Base-by-base conservation (phyloP, 2,329 filamentous ascomycete genomes). In the Pseudopithomyces maydicus region DNA sequence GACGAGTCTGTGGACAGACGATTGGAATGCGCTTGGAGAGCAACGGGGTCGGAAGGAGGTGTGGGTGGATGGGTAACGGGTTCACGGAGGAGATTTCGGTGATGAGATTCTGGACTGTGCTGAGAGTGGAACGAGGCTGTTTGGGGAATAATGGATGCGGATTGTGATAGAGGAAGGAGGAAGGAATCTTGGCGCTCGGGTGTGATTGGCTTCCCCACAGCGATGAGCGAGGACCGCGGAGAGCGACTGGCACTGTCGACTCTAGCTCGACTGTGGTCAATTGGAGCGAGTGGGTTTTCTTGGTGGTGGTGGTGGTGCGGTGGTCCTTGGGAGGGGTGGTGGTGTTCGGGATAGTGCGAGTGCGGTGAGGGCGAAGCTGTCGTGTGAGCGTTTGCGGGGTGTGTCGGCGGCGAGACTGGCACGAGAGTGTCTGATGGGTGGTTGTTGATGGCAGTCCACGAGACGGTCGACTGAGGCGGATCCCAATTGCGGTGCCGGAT, bases 371-470 rank as follows among this genome's bases (percentile, higher is more conserved):
- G 22, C 17, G 20, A 19, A 22, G 22, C 12, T 11, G 32, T 22
- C 17, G 14, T 1, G 15, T 41, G 33, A 12, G 23, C 15, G 26
- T 43, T 22, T 42, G 48, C n/a, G 26, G 20, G 23, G 14, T 15
- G 23, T 19, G 38, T 14, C 15, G n/a, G 26, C 33, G 48, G 38
- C 42, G 48, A 42, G 23, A 29, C 35, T 17, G 44, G n/a, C 20
- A 17, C 44, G 19, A 38, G 35, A 33, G 7, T 20, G 22, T 42
- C 38, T 35, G n/a, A 23, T 8, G 23, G 48, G 48, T 51, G 48
- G 48, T 51, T 36, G 33, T 51, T 51, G 48, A 51, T 51, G 38
- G 48, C 23, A 6, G 48, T 51, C 48, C 48, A 49, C 33, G 46
- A 43, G 48, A 23, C 48, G 22, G 20, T 43, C 8, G 23, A 29